Evolutionary conservation across 2,329 filamentous ascomycete genomes (phyloP), one percentile per base, ranked within the genome.

Genomic region (Diplodia seriata): DNA sequence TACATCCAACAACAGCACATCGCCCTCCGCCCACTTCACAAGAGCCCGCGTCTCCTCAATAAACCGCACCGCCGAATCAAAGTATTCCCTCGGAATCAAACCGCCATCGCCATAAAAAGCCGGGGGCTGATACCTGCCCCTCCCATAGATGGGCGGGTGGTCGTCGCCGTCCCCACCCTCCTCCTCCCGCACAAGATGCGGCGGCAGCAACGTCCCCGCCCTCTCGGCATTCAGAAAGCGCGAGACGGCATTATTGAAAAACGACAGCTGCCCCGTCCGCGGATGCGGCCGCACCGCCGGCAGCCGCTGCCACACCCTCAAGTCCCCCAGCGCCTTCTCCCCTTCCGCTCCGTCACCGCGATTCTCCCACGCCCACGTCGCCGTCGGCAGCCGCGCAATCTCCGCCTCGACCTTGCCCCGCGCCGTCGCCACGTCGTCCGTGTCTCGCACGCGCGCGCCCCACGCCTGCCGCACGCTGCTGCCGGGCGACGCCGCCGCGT

Each of bases 381-480:
- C 69, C 15, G 69, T 70, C n/a, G 69, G 69, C 54, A 70, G 50
- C n/a, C 68, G 55, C 15, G 56, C 20, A 8, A 69, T 61, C 33
- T 72, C 69, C 49, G 61, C 64, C 29, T 71, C 69, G 31, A 70
- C 68, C 53, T 70, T 71, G 26, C 29, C n/a, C 8, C 69, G 50
- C n/a, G 66, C 67, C 18, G 56, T 63, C 51, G 68, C 69, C 5
- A 61, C 54, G 31, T 67, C 66, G 50, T 70, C 70, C 0, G 50
- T 43, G 18, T 71, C 69, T 12, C 68, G 40, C 6, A 71, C 69
- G 20, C 69, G 53, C 9, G 53, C 33, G 14, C 70, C 69, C 36
- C 69, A 71, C 3, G 69, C 66, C 31, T 71, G 69, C 31, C 70
- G 47, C 2, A 71, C 68, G 12, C 68, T 59, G 23, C 20, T 71